phyloP scores from a whole-genome alignment of 768 basidiomycete species.

The Coprinopsis sp. region DNA sequence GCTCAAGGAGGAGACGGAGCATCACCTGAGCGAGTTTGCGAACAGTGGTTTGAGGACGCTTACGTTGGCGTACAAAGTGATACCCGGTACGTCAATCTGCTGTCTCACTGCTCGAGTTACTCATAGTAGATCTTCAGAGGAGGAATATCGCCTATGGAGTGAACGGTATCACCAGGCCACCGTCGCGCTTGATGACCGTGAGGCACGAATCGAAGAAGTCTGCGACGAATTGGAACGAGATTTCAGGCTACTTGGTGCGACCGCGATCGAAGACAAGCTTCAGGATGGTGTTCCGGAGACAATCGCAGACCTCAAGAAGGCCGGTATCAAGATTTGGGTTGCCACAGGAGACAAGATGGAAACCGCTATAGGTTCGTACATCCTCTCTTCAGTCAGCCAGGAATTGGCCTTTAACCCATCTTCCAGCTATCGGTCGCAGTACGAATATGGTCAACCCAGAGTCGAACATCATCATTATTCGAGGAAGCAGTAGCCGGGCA shows the following conservation, averaged over 20 bases:
- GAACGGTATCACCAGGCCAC: conserved; percentile 75
- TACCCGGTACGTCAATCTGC: conserved; percentile 47
- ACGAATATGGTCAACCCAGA: conserved; percentile 87
- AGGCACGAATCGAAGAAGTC: conserved; percentile 69
- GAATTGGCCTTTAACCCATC: conserved; percentile 18
- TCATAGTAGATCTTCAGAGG: conserved; percentile 37
- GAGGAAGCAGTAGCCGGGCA: conserved; percentile 62
- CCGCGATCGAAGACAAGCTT: conserved; percentile 93
- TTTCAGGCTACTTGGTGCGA: conserved; percentile 81
- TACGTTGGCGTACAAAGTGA: conserved; percentile 84
- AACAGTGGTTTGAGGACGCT: conserved; percentile 82
- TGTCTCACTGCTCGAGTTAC: not conserved
- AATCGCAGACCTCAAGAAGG: conserved; percentile 89
- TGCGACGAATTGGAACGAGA: conserved; percentile 78
- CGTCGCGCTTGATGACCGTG: conserved; percentile 72
- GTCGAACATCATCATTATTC: conserved; percentile 89
- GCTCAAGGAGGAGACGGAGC: conserved; percentile 71
- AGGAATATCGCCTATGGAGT: conserved; percentile 76
- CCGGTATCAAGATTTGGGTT: conserved; percentile 98
- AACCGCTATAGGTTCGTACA: conserved; percentile 76
- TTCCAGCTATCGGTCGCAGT: conserved; percentile 85
- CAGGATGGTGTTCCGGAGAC: conserved; percentile 98
- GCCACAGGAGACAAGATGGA: conserved; percentile 97
- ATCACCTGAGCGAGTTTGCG: conserved; percentile 83
- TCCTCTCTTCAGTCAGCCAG: not conserved